A percentile compares a stretch with the other conserved stretches of the same genome.
phyloP scores from a whole-genome alignment of 768 basidiomycete genomes.

The Kwoniella europaea region DNA sequence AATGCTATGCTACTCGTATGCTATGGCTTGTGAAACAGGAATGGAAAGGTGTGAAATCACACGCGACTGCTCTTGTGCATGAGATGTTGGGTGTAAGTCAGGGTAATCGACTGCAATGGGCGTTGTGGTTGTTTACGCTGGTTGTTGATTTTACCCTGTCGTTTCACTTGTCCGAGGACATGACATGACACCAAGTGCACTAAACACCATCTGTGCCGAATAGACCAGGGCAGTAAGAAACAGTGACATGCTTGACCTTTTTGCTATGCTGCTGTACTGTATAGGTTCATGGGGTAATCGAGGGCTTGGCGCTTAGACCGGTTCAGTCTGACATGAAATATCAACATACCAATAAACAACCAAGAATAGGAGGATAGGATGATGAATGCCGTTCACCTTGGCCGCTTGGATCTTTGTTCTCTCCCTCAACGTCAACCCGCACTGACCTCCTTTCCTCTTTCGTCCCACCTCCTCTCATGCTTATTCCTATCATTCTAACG shows the following conservation, averaged over 20 bases:
- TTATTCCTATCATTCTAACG: too few species aligned
- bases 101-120: too few species aligned
- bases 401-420: slow-evolving; percentile 1
- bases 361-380: neutral
- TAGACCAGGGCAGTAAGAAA: slow-evolving; percentile 4
- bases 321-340: slow-evolving; percentile 1
- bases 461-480: neutral
- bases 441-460: neutral
- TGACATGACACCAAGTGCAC: neutral
- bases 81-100: too few species aligned
- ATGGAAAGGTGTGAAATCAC: too few species aligned
- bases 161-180: neutral
- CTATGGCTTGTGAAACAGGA: too few species aligned
- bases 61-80: too few species aligned
- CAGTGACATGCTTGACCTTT: neutral
- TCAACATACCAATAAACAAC: too few species aligned
- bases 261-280: neutral
- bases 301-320: slow-evolving; percentile 24
- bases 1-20: too few species aligned
- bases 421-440: too few species aligned
- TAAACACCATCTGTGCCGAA: neutral
- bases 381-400: neutral
- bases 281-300: neutral
- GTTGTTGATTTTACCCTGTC: neutral
- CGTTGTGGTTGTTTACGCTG: neutral